Conservation (phyloP, 495 filamentous ascomycete genomes). For the Alectoria sarmentosa region DNA sequence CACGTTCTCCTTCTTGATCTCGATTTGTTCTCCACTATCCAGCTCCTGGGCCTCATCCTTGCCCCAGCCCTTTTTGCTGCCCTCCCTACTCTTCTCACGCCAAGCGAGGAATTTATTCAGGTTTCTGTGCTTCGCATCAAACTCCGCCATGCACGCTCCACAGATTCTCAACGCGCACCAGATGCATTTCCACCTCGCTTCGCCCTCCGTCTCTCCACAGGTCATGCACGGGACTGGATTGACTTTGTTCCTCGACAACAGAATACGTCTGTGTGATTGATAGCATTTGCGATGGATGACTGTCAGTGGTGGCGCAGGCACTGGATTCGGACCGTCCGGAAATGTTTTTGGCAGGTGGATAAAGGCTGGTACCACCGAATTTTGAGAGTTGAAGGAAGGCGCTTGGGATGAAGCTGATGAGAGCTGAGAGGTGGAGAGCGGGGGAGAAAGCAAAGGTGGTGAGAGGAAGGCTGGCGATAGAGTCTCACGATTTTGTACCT, state of each 20-base stretch:
- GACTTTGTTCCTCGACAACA: conserved; percentile 37
- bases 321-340: conserved; percentile 11
- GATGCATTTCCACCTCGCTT: conserved; percentile 41
- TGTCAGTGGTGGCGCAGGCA: conserved; percentile 32
- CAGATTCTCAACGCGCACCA: conserved; percentile 46
- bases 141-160: conserved; percentile 33
- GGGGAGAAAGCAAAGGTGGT: conserved; percentile 14
- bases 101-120: conserved; percentile 13
- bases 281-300: conserved; percentile 41
- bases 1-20: background rate
- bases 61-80: background rate
- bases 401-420: conserved; percentile 11
- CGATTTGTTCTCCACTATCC: background rate
- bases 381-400: conserved; percentile 8
- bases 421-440: conserved; percentile 1
- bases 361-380: conserved; percentile 7
- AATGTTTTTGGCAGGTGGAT: conserved; percentile 19
- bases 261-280: conserved; percentile 41
- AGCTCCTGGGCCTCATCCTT: background rate
- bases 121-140: conserved; percentile 30
- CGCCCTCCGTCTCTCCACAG: conserved; percentile 39
- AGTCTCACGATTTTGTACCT: conserved; percentile 6
- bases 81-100: conserved; percentile 10
- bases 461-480: conserved; percentile 13
- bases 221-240: conserved; percentile 46